Evolutionary conservation across 768 basidiomycete species (phyloP).

Genomic region (Lentinula edodes): DNA sequence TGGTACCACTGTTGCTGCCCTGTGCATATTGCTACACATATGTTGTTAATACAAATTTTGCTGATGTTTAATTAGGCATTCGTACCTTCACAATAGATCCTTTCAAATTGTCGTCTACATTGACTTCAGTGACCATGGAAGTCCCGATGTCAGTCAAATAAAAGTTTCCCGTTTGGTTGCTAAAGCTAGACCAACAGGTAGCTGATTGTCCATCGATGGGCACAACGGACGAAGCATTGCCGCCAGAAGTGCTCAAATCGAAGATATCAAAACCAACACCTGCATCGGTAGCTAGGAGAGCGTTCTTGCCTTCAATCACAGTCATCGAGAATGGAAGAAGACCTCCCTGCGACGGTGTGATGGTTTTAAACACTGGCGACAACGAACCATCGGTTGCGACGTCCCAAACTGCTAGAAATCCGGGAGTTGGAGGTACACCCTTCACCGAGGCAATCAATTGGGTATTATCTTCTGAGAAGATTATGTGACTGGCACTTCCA

Average conservation of each 20-base stretch:
- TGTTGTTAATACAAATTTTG: neutral
- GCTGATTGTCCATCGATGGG: slow-evolving; percentile 33
- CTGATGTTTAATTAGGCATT: neutral
- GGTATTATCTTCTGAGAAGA: slow-evolving; percentile 40
- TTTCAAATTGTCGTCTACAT: slow-evolving; percentile 38
- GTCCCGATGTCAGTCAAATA: slow-evolving; percentile 39
- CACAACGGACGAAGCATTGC: slow-evolving; percentile 21
- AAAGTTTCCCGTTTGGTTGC: slow-evolving; percentile 35
- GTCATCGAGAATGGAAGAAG: slow-evolving; percentile 47
- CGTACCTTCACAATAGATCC: slow-evolving; percentile 37
- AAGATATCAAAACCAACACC: slow-evolving; percentile 34
- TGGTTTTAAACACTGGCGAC: slow-evolving; percentile 30
- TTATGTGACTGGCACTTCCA: slow-evolving; percentile 32
- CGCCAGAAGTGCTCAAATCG: slow-evolving; percentile 25
- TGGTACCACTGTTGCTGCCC: slow-evolving; percentile 27
- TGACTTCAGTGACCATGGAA: slow-evolving; percentile 37
- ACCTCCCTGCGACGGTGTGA: slow-evolving; percentile 33
- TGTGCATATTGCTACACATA: slow-evolving; percentile 31
- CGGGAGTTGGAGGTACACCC: slow-evolving; percentile 39
- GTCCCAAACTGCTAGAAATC: slow-evolving; percentile 48
- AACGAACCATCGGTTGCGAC: slow-evolving; percentile 38
- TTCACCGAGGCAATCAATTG: slow-evolving; percentile 45
- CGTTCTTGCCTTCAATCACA: slow-evolving; percentile 32
- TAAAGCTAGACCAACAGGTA: slow-evolving; percentile 40
- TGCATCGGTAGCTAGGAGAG: slow-evolving; percentile 34